These are phyloP conservation scores for Mortierella sp. DNA, from an alignment of 371 early-diverging fungal genomes.

Conservation along the genomic window DNA sequence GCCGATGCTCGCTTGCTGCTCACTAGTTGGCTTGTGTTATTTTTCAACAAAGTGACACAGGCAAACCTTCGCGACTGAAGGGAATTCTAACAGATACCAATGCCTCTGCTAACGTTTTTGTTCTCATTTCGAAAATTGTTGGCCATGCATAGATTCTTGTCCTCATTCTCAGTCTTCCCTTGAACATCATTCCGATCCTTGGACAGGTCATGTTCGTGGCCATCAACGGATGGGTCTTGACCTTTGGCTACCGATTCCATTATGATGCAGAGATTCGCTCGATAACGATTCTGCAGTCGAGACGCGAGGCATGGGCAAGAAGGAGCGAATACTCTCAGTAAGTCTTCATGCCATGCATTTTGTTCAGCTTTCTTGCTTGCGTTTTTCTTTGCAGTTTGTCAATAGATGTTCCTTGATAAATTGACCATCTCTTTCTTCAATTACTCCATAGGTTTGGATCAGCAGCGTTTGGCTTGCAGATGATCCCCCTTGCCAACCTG, in stretches of 20 bases:
- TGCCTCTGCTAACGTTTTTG: not conserved
- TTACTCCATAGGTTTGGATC: conserved; percentile 64
- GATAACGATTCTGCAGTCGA: conserved; percentile 14
- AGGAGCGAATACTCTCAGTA: not conserved
- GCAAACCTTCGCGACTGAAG: not conserved
- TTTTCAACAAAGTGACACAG: conserved; percentile 13
- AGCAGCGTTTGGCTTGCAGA: conserved; percentile 69
- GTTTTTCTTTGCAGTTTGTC: not conserved
- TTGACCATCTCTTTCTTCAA: not conserved
- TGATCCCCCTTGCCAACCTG: conserved; percentile 73
- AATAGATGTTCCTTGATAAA: not conserved
- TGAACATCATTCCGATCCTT: conserved; percentile 27
- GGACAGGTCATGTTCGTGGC: conserved; percentile 16
- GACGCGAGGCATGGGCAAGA: conserved; percentile 26
- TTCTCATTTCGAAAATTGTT: not conserved
- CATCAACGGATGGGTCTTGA: conserved; percentile 31
- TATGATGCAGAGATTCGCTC: conserved; percentile 30
- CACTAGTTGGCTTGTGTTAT: not conserved
- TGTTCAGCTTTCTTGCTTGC: not conserved
- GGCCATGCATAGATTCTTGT: conserved; percentile 10
- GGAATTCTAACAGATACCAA: not conserved
- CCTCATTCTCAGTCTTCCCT: conserved; percentile 23
- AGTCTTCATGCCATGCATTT: no score
- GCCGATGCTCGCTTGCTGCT: no score
- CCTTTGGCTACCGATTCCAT: conserved; percentile 25